Conservation (phyloP, 1,284 basidiomycete genomes). For the Ganoderma sp. region DNA sequence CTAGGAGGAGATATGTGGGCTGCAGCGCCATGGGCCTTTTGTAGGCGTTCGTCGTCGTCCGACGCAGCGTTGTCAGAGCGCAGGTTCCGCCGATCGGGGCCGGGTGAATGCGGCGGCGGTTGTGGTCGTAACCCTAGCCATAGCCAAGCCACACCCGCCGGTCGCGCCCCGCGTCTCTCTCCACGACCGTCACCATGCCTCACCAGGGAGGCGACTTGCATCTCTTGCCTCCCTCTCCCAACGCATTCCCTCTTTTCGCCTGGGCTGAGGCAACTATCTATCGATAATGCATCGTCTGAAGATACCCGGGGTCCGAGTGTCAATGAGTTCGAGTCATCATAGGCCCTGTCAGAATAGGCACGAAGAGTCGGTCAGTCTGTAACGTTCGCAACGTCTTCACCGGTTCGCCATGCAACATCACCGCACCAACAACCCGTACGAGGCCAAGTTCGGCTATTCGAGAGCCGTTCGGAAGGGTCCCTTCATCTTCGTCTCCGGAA, state of each 20-base stretch:
- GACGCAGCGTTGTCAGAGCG: conserved; percentile 1
- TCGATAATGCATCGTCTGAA: conserved; percentile 4
- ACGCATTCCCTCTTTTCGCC: neutral
- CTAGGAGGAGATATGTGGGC: neutral
- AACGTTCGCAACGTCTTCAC: conserved; percentile 6
- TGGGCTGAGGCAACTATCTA: neutral
- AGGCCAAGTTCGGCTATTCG: conserved; percentile 54
- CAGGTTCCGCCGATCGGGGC: neutral
- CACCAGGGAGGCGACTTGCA: conserved; percentile 3
- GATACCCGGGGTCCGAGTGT: neutral
- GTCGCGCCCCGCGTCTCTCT: conserved; percentile 9
- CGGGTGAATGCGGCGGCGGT: neutral
- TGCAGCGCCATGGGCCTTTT: conserved; percentile 3
- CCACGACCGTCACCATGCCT: conserved; percentile 25
- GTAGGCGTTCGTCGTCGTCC: conserved; percentile 8
- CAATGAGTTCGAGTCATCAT: conserved; percentile 11
- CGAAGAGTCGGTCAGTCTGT: neutral
- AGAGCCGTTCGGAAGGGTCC: conserved; percentile 54
- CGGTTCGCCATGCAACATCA: conserved; percentile 28
- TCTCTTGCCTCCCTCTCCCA: neutral
- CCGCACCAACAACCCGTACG: conserved; percentile 53
- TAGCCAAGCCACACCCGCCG: neutral
- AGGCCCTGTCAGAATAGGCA: neutral
- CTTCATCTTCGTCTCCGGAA: conserved; percentile 57
- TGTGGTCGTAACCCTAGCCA: conserved; percentile 4